Evolutionary conservation across 148 eudicot genomes (phyloP), one percentile per base, ranked within the genome.

Genomic region (Arctostaphylos glauca): DNA sequence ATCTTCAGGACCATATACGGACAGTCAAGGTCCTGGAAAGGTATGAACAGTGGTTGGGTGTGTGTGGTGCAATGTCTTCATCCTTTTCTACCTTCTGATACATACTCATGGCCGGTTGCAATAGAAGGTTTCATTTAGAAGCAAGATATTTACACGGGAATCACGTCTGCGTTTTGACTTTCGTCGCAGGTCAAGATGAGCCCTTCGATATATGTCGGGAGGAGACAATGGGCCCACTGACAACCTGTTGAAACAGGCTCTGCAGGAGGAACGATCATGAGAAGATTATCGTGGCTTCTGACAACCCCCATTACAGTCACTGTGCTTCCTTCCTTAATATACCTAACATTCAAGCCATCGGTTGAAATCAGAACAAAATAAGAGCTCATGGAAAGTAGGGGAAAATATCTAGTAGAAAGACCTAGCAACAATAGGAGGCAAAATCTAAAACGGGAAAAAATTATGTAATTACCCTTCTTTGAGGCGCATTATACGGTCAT

Each of bases 251-350:
- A 92, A 70, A 92, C 84, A 2, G 98, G 98, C 60, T 97, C 94
- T 2, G 91, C 6, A 12, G 98, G 94, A 74, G 98, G 97, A 75
- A 97, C 93, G 44, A 94, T 96, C 98, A 96, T 96, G 64, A 96
- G 92, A 67, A 93, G 88, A 67, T 92, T 96, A 50, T 93, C 98
- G 13, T 91, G 95, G 80, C 97, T 95, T 76, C 93, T 81, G 0
- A 94, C 94, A 3, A 92, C 84, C 66, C 98, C 98, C 95, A 96
- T 92, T 9, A 96, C 94, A 56, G 96, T 96, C n/a, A 94, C 97
- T 0, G 93, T 96, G 87, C 91, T 96, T 31, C 98, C 98, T 90
- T 96, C 98, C 91, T 96, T 96, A 23, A 96, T 88, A 80, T 93
- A 92, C 74, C 99, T 97, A 92, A 80, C 75, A 82, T 56, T 44